A percentile compares a stretch with the other conserved stretches of the same genome.
Conservation (phyloP, 805 yeast genomes). For the Ogataea nonfermentans region DNA sequence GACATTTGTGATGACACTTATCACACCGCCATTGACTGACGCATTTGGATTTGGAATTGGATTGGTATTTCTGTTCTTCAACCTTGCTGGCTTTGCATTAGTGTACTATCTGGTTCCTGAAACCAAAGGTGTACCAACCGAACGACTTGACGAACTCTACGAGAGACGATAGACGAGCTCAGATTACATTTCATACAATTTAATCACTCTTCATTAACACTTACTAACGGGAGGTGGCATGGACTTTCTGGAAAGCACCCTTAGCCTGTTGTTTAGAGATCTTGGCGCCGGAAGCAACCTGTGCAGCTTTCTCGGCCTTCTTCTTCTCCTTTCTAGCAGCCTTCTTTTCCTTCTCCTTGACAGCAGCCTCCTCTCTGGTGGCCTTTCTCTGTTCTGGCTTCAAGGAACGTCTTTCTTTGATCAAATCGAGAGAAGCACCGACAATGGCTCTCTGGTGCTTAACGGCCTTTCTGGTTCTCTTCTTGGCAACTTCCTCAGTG, state of each 20-base stretch:
- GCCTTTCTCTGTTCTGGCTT: constrained; percentile 99
- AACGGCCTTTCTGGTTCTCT: constrained; percentile 95
- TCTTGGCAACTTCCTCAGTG: constrained; percentile 97
- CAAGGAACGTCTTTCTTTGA: constrained; percentile 94
- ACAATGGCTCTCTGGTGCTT: constrained; percentile 99
- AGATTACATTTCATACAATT: constrained; percentile 8
- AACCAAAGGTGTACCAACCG: constrained; percentile 27
- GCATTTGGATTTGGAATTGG: constrained; percentile 68
- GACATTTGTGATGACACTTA: constrained; percentile 61
- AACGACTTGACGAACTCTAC: constrained; percentile 26
- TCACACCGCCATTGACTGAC: constrained; percentile 65
- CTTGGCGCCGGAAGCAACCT: constrained; percentile 73
- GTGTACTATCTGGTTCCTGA: constrained; percentile 34
- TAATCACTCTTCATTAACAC: constrained; percentile 16
- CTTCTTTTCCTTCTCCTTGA: constrained; percentile 82
- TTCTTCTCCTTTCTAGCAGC: constrained; percentile 91
- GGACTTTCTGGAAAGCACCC: constrained; percentile 98
- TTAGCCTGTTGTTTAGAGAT: constrained; percentile 94
- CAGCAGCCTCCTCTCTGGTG: constrained; percentile 87
- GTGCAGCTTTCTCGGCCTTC: constrained; percentile 89
- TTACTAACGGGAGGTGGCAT: constrained; percentile 90
- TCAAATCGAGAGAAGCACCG: constrained; percentile 98
- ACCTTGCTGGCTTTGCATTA: constrained; percentile 24
- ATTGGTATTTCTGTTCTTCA: constrained; percentile 43
- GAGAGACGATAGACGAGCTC: constrained; percentile 5